Base-by-base conservation (phyloP, 148 eudicot species). In the Vaccinium myrtillus region DNA sequence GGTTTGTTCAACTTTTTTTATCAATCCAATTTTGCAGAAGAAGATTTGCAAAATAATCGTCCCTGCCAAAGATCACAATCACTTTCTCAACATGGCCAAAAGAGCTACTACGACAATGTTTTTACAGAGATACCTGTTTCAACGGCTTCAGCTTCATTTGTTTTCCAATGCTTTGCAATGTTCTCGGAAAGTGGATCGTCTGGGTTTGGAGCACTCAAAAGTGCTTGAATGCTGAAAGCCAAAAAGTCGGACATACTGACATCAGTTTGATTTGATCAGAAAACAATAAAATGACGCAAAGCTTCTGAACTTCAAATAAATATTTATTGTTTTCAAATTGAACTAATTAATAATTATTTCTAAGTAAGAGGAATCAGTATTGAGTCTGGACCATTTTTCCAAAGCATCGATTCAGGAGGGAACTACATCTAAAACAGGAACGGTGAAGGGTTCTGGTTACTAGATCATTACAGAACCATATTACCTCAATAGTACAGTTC, bases 181-280 rank as follows among this genome's bases (percentile, higher is more conserved):
- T 97, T 97, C 89, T 97, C 98, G 16, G 99, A 97, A 49, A 97
- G 95, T 48, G 99, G 98, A 82, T 97, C 98, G 79, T 97, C 98
- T 5, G 99, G 99, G 75, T 97, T 97, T 83, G 99, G 99, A 86
- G 99, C 99, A 84, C 99, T 97, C 81, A 97, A 81, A 65, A 97
- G 90, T n/a, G 99, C 99, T 91, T 97, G 98, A 79, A 97, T 97
- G 90, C 99, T 97, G 83, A 8, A 9, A 48, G 5, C 10, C 46
- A 43, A 81, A 49, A 86, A 97, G 4, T 8, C 0, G 73, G 39
- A 43, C 25, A 32, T 0, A 23, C 73, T 25, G 15, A 67, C 25
- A 16, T 61, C 69, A 5, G 6, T 25, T 65, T 25, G 6, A 43
- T 43, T 43, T 43, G 5, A 43, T 43, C 46, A 43, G 46, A 25